phyloP scores from a whole-genome alignment of 1,284 basidiomycete genomes.

The Schizopora paradoxa region DNA sequence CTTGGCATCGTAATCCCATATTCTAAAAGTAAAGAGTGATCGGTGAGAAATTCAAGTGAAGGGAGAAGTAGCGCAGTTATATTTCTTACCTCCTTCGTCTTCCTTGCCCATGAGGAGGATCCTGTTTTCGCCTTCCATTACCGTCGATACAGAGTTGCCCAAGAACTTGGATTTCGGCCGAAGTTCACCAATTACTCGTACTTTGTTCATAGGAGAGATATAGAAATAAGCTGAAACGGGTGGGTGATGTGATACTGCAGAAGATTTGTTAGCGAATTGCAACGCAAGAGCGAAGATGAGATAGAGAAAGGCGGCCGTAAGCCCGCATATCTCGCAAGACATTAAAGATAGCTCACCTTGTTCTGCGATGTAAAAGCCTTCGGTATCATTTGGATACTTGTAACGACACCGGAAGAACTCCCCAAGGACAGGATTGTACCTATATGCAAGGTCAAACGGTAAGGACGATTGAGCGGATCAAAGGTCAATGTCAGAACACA shows the following conservation, averaged over 20 bases:
- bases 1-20: slow-evolving; percentile 93
- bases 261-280: slow-evolving; percentile 5
- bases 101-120: slow-evolving; percentile 75
- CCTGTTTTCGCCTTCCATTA: slow-evolving; percentile 95
- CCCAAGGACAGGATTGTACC: slow-evolving; percentile 95
- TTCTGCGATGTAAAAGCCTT: slow-evolving; percentile 96
- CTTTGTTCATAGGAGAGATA: slow-evolving; percentile 85
- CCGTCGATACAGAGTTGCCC: slow-evolving; percentile 92
- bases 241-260: slow-evolving; percentile 84
- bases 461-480: neutral
- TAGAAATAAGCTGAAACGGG: slow-evolving; percentile 98
- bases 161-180: slow-evolving; percentile 95
- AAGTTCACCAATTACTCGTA: slow-evolving; percentile 86
- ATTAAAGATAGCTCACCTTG: slow-evolving; percentile 54
- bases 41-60: neutral
- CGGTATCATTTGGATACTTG: slow-evolving; percentile 86
- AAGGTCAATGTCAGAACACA: neutral
- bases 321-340: neutral
- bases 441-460: slow-evolving; percentile 27
- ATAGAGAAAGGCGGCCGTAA: slow-evolving; percentile 5
- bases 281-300: slow-evolving; percentile 10
- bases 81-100: slow-evolving; percentile 75
- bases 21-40: slow-evolving; percentile 38
- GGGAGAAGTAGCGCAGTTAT: slow-evolving; percentile 19
- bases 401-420: slow-evolving; percentile 98